These are phyloP conservation scores for Triglochin maritima DNA, from an alignment of 106 monocot genomes.

Conservation along the genomic window DNA sequence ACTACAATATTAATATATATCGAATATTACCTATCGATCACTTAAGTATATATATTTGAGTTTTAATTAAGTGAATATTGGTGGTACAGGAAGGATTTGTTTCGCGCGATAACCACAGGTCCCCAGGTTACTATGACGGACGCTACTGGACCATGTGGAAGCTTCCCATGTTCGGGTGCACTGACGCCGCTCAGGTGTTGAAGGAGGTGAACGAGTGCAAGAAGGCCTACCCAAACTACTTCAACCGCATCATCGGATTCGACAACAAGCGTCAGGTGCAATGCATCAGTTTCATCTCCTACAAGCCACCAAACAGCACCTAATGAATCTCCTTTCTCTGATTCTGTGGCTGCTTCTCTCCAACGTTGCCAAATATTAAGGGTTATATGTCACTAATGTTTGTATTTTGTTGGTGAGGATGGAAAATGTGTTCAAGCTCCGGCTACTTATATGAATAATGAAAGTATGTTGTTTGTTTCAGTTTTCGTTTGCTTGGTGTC, in stretches of 20 bases:
- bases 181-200: constrained; percentile 23
- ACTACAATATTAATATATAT: too few species aligned
- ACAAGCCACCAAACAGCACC: constrained; percentile 9
- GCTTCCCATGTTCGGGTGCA: constrained; percentile 34
- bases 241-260: constrained; percentile 27
- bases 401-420: neutral
- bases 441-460: neutral
- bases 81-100: constrained; percentile 18
- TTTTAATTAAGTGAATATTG: neutral
- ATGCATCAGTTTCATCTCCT: constrained; percentile 28
- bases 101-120: constrained; percentile 7
- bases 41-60: neutral
- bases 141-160: constrained; percentile 37
- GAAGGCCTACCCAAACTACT: constrained; percentile 27
- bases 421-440: neutral
- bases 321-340: neutral
- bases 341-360: neutral
- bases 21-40: neutral
- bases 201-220: constrained; percentile 20
- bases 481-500: neutral
- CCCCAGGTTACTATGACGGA: constrained; percentile 29
- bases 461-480: neutral
- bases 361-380: neutral
- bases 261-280: constrained; percentile 30
- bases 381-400: neutral